Base-by-base conservation (phyloP, 1,139 yeast species). In the Arxiozyma slooffiae region DNA sequence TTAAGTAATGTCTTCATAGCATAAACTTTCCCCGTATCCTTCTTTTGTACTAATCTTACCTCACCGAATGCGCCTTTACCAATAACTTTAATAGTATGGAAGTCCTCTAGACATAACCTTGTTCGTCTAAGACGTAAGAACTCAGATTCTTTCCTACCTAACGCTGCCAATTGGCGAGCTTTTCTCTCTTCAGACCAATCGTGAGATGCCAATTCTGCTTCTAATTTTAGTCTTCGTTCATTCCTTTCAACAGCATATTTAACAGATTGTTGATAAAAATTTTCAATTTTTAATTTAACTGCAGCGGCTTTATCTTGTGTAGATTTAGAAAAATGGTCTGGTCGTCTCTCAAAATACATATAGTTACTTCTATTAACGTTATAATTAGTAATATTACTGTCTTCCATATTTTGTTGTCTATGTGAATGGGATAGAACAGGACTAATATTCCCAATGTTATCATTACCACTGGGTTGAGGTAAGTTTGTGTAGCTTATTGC, bases 11-110 rank as follows among this genome's bases (percentile, higher is more conserved):
- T 85, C 67, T 85, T 85, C 94, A 85, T 85, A 11, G 94, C 94
- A 68, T 84, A 85, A 18, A 85, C 84, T 64, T 85, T 85, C 48
- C 94, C 94, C 1, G 90, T 83, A 63, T 85, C 92, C 54, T 71
- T 76, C 71, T 85, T 85, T 66, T 85, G 94, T n/a, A 84, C 94
- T 53, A 85, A 70, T 60, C 94, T 71, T 45, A 85, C 94, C 62
- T 85, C 94, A 60, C 94, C 94, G 69, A 85, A 85, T 0, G 94
- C 94, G 66, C 94, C 94, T 65, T 85, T 85, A 59, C 94, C 94
- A 60, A 85, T 85, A 21, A 85, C 92, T 66, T 85, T 85, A 34
- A 85, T 90, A 0, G 92, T 84, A 52, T 74, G 77, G 64, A 85
- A 85, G 68, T 85, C 94, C 49, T 83, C 90, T 48, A 85, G 66